Evolutionary conservation across 306 rosid species (phyloP).

Genomic region (Rosa lucieae): DNA sequence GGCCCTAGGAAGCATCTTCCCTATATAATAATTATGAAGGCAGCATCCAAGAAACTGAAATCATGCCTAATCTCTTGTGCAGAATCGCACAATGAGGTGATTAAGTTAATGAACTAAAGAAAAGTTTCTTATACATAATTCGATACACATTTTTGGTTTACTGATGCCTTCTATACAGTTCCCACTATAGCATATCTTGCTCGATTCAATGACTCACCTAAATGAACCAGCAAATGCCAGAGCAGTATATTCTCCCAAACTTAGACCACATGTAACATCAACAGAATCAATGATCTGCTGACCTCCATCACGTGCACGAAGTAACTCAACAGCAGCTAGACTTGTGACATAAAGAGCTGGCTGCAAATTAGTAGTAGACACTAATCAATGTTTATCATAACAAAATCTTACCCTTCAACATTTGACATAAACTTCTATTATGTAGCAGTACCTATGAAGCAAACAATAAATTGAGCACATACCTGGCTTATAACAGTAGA

Average conservation of each 20-base stretch:
- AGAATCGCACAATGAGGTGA: neutral
- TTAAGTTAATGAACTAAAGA: no score
- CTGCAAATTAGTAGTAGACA: slow-evolving; percentile 48
- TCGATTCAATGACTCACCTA: slow-evolving; percentile 49
- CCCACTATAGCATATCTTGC: neutral
- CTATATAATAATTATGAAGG: neutral
- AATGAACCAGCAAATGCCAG: slow-evolving; percentile 92
- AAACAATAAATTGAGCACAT: neutral
- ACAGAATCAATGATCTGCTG: slow-evolving; percentile 87
- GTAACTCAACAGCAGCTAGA: slow-evolving; percentile 96
- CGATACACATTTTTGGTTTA: neutral
- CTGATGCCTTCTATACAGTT: neutral
- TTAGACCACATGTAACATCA: slow-evolving; percentile 94
- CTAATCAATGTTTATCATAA: slow-evolving; percentile 13
- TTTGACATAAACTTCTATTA: neutral
- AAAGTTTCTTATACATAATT: neutral
- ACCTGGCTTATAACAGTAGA: slow-evolving; percentile 95
- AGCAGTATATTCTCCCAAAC: slow-evolving; percentile 98
- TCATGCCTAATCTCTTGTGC: neutral
- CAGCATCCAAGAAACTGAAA: slow-evolving; percentile 4
- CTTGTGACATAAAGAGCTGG: slow-evolving; percentile 98
- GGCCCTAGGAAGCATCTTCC: neutral
- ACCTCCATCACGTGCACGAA: slow-evolving; percentile 84
- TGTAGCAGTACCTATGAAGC: neutral
- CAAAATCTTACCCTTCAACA: neutral